Conservation (phyloP, 306 rosid genomes). For the Gynostemma pentaphyllum region DNA sequence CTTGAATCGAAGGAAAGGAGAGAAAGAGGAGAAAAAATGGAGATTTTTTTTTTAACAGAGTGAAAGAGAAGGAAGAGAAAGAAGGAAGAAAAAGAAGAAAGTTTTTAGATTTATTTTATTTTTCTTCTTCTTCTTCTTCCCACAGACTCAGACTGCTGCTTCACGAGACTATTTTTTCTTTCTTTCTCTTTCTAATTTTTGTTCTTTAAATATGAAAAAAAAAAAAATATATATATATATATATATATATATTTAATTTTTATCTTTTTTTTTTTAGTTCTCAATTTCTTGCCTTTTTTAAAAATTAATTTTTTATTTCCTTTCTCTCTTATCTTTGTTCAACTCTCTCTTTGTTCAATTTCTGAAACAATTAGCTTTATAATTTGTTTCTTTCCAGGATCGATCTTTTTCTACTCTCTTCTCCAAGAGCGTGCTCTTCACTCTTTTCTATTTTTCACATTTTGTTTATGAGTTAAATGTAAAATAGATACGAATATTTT, state of each 20-base stretch:
- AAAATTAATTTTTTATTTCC: neutral
- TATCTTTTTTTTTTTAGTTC: neutral
- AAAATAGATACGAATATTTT: too few relatives aligned
- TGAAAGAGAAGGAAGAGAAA: constrained; percentile 7
- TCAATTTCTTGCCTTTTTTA: neutral
- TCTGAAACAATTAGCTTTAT: constrained; percentile 5
- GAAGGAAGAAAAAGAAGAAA: constrained; percentile 16
- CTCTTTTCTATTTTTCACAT: neutral
- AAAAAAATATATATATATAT: too few relatives aligned
- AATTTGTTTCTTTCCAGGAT: constrained; percentile 11
- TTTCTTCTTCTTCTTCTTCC: neutral
- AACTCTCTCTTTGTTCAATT: neutral
- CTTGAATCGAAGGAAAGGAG: constrained; percentile 13
- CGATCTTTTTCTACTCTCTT: neutral
- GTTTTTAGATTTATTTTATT: constrained; percentile 17
- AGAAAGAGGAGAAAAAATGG: neutral
- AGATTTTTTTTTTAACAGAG: neutral
- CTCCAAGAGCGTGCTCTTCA: neutral
- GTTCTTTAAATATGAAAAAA: neutral
- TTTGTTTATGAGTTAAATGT: too few relatives aligned
- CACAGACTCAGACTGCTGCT: constrained; percentile 42
- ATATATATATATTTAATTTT: too few relatives aligned
- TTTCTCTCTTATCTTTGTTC: neutral
- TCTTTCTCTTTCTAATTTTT: neutral
- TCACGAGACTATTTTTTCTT: constrained; percentile 47